phyloP scores from a whole-genome alignment of 2,329 filamentous ascomycete genomes.

The Talaromyces sp. region DNA sequence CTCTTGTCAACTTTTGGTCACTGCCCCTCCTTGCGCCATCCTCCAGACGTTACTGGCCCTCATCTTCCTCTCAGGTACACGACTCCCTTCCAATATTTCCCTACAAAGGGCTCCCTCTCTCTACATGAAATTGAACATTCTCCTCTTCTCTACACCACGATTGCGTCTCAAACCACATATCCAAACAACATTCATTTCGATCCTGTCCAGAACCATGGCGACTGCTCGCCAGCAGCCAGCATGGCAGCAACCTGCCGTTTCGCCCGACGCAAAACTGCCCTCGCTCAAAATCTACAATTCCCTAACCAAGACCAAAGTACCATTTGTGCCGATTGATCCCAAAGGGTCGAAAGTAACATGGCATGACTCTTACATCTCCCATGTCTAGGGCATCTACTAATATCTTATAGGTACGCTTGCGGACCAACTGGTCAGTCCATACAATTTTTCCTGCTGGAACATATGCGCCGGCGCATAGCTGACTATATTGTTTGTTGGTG shows the following conservation, averaged over 20 bases:
- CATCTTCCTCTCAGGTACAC: too few relatives aligned
- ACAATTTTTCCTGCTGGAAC: conserved; percentile 50
- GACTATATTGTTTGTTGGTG: conserved; percentile 41
- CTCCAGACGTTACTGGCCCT: not conserved
- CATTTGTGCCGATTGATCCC: conserved; percentile 68
- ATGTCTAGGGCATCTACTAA: too few relatives aligned
- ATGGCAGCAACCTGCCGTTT: conserved; percentile 41
- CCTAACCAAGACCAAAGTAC: conserved; percentile 67
- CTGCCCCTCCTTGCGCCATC: conserved; percentile 7
- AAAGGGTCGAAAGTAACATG: conserved; percentile 68
- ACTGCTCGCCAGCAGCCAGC: conserved; percentile 38
- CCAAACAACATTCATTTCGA: conserved; percentile 4
- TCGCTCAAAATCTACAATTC: conserved; percentile 75
- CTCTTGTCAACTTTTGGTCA: not conserved
- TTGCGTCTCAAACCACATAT: conserved; percentile 10
- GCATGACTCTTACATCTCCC: conserved; percentile 50
- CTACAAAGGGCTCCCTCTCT: not conserved
- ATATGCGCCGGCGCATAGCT: conserved; percentile 31
- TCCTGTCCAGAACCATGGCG: conserved; percentile 22
- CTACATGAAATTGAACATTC: conserved; percentile 6
- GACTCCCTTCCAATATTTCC: not conserved
- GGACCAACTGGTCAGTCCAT: conserved; percentile 60
- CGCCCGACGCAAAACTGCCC: conserved; percentile 40
- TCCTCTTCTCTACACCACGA: not conserved
- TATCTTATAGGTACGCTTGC: conserved; percentile 52